A percentile compares a stretch with the other conserved stretches of the same genome.
Evolutionary conservation across 108 stramenopile species (phyloP).

Genomic region (Cyclotella atomus): DNA sequence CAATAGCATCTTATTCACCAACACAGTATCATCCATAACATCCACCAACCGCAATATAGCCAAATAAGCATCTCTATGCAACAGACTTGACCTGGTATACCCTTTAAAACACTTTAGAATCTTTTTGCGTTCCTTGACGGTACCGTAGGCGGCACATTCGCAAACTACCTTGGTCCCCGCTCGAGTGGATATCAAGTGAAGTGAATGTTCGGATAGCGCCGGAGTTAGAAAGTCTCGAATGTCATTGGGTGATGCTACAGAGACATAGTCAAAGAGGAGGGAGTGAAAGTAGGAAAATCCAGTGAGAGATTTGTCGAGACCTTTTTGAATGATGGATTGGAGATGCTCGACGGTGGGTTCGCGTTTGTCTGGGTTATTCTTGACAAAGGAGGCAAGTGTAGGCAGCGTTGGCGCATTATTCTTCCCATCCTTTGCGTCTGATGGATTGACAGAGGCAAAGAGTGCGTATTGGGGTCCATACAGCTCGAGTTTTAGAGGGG

Average conservation of each 20-base stretch:
- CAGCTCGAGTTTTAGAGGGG: slow-evolving; percentile 80
- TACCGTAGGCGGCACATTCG: slow-evolving; percentile 83
- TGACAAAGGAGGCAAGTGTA: slow-evolving; percentile 51
- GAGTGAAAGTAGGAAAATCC: slow-evolving; percentile 86
- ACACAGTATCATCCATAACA: slow-evolving; percentile 95
- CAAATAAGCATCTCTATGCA: slow-evolving; percentile 93
- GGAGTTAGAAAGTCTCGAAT: slow-evolving; percentile 69
- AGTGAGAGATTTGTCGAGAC: slow-evolving; percentile 83
- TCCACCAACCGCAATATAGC: slow-evolving; percentile 85
- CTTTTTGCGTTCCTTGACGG: slow-evolving; percentile 90
- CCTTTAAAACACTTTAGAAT: slow-evolving; percentile 93
- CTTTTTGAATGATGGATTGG: slow-evolving; percentile 73
- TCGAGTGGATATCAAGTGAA: slow-evolving; percentile 86
- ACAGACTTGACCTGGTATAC: slow-evolving; percentile 78
- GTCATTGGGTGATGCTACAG: slow-evolving; percentile 63
- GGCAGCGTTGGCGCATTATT: slow-evolving; percentile 43
- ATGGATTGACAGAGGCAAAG: slow-evolving; percentile 60
- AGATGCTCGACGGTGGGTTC: slow-evolving; percentile 63
- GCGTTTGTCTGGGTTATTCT: slow-evolving; percentile 65
- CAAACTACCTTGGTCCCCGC: slow-evolving; percentile 86
- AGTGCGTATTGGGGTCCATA: slow-evolving; percentile 90
- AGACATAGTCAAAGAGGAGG: slow-evolving; percentile 75
- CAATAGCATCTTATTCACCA: slow-evolving; percentile 89
- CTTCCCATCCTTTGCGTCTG: slow-evolving; percentile 2
- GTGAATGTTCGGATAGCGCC: slow-evolving; percentile 75